Conservation (phyloP, 1,284 basidiomycete genomes). For the Malassezia sympodialis region DNA sequence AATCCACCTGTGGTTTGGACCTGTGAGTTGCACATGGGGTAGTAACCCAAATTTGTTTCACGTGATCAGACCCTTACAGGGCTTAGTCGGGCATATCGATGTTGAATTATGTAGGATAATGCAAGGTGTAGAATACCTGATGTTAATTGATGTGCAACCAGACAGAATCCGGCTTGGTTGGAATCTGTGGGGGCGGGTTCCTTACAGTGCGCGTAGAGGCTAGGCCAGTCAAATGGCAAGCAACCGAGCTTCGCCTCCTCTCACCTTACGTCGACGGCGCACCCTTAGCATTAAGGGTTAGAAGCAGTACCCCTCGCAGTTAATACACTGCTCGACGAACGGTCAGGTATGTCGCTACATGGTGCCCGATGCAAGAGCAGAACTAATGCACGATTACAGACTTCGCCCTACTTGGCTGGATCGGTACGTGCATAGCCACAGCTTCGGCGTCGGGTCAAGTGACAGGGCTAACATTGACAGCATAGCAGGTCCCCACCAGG, state of each 20-base stretch:
- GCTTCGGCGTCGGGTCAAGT: neutral
- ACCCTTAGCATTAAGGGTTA: neutral
- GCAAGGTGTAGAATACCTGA: slow-evolving; percentile 2
- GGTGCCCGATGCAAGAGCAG: neutral
- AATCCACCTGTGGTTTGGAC: too few species aligned
- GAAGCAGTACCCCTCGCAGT: neutral
- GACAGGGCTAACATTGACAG: neutral
- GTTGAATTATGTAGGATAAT: slow-evolving; percentile 4
- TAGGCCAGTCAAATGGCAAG: neutral
- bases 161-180: neutral
- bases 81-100: neutral
- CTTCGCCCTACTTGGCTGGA: neutral
- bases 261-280: slow-evolving; percentile 1
- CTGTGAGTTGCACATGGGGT: too few species aligned
- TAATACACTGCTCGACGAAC: slow-evolving; percentile 1
- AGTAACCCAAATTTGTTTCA: neutral
- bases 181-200: slow-evolving; percentile 3
- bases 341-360: neutral
- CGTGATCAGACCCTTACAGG: neutral
- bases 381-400: neutral
- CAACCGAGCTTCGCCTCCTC: neutral
- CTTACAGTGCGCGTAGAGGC: slow-evolving; percentile 1
- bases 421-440: neutral
- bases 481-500: neutral
- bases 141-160: slow-evolving; percentile 1